Conservation (phyloP, 805 yeast genomes). For the Starmerella gropengiesseri region DNA sequence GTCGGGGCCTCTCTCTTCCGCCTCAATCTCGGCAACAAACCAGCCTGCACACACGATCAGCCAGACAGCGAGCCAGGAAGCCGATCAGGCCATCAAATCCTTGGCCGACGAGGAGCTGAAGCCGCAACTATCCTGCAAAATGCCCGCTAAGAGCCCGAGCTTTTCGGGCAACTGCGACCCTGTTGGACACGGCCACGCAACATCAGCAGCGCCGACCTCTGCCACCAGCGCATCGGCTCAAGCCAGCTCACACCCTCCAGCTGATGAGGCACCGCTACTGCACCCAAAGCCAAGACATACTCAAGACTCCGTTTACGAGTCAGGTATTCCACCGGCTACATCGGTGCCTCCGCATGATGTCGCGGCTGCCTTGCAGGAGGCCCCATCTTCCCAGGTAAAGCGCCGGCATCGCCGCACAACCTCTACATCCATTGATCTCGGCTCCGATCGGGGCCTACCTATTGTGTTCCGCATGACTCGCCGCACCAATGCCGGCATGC, state of each 20-base stretch:
- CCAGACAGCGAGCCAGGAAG: too few species aligned
- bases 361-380: not conserved
- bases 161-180: too few species aligned
- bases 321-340: slow-evolving; percentile 14
- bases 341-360: slow-evolving; percentile 20
- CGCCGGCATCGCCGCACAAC: slow-evolving; percentile 23
- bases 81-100: too few species aligned
- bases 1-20: too few species aligned
- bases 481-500: slow-evolving; percentile 14
- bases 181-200: not conserved
- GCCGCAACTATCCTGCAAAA: too few species aligned
- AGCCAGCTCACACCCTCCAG: not conserved
- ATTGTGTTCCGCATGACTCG: slow-evolving; percentile 24
- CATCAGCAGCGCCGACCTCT: not conserved
- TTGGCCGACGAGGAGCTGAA: too few species aligned
- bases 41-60: too few species aligned
- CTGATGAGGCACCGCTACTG: slow-evolving; percentile 8
- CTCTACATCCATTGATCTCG: slow-evolving; percentile 22
- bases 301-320: slow-evolving; percentile 10
- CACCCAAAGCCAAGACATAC: slow-evolving; percentile 20
- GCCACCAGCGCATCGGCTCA: not conserved
- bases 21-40: too few species aligned
- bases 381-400: slow-evolving; percentile 7
- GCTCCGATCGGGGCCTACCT: slow-evolving; percentile 24
- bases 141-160: too few species aligned